Evolutionary conservation across 2,329 filamentous ascomycete genomes (phyloP), one percentile per base, ranked within the genome.

Genomic region (Rhytidhysteron rufulum): DNA sequence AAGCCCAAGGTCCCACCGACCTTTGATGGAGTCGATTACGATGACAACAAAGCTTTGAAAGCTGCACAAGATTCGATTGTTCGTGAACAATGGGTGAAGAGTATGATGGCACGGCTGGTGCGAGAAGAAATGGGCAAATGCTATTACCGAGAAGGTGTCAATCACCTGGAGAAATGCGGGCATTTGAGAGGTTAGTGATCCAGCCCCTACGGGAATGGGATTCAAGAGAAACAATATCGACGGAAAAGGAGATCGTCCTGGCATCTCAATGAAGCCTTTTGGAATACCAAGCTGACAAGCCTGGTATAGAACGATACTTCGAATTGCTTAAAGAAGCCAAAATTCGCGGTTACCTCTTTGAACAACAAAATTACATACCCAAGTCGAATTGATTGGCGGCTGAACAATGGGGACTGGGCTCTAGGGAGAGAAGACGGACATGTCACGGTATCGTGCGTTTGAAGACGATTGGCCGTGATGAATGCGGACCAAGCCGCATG

Each of bases 151-250:
- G 85, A 93, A 70, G 88, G 87, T 41, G 85, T 90, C 51, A 93
- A 93, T 68, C 87, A 93, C 66, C 69, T 93, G 65, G 87, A 91
- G 77, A 93, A 91, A 72, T 93, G 87, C 67, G 86, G 86, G 51
- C 73, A 78, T 57, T 67, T 91, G 68, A 77, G 87, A 85, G 86
- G 87, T 93, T 66, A 75, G 84, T 72, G 20, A 19, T 18, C 16
- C 30, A 33, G 22, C 30, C 11, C 10, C 36, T 31, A 17, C 25
- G 20, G 17, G n/a, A n/a, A n/a, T n/a, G n/a, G n/a, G n/a, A n/a
- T n/a, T n/a, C n/a, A n/a, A n/a, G n/a, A n/a, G n/a, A n/a, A n/a
- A n/a, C n/a, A 22, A 22, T 10, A 20, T 30, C 9, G 21, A 11
- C 15, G 13, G 29, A 15, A 20, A 21, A 21, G 25, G 13, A 27